Conservation (phyloP, 2,329 filamentous ascomycete species). For the Penicillium sp. region DNA sequence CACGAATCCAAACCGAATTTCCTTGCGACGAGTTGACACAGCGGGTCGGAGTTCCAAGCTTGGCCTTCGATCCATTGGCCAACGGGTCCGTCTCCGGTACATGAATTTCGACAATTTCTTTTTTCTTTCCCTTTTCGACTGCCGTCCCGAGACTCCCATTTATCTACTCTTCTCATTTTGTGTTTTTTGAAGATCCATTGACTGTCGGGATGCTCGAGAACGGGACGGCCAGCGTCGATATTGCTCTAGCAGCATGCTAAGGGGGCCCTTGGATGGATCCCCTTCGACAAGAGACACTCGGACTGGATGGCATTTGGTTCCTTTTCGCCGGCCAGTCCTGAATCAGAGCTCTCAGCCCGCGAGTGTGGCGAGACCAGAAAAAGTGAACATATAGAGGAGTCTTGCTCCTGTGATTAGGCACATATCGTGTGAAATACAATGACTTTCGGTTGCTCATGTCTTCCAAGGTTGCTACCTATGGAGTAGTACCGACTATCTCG, state of each 20-base stretch:
- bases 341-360: constrained; percentile 19
- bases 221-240: background rate
- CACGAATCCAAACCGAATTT: constrained; percentile 20
- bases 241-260: background rate
- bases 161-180: constrained; percentile 5
- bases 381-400: constrained; percentile 26
- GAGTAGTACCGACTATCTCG: background rate
- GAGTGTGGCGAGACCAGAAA: constrained; percentile 24
- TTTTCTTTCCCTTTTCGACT: background rate
- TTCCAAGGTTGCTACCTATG: background rate
- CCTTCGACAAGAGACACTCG: constrained; percentile 19
- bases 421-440: constrained; percentile 23
- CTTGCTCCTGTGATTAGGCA: constrained; percentile 19
- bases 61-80: background rate
- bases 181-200: constrained; percentile 10
- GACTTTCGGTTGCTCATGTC: constrained; percentile 7
- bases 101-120: background rate
- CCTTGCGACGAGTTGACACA: constrained; percentile 9
- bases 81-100: background rate
- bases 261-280: background rate
- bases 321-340: constrained; percentile 29
- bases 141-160: background rate
- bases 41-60: constrained; percentile 5
- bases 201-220: constrained; percentile 1
- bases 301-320: constrained; percentile 31